Percentiles rank a stretch among this genome's conserved stretches.
Evolutionary conservation across 805 yeast species (phyloP).

Genomic region (Wickerhamomyces chaumierensis): DNA sequence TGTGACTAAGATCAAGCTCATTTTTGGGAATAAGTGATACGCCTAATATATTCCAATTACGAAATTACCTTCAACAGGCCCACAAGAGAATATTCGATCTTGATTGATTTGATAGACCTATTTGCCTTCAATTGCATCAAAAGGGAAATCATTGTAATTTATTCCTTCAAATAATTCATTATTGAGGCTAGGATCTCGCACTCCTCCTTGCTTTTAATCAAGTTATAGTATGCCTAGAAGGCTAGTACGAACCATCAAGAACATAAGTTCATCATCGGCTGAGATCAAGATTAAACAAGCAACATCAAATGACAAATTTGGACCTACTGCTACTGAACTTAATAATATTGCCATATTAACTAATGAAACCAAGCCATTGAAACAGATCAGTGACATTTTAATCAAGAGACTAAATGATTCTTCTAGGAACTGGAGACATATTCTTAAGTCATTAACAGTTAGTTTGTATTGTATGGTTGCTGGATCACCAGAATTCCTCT

Average conservation of each 20-base stretch:
- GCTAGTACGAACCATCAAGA: slow-evolving; percentile 21
- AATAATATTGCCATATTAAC: slow-evolving; percentile 40
- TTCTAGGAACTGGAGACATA: slow-evolving; percentile 24
- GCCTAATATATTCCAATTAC: too few species aligned
- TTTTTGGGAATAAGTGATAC: too few species aligned
- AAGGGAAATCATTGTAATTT: too few species aligned
- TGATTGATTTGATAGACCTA: too few species aligned
- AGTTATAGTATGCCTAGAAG: slow-evolving; percentile 13
- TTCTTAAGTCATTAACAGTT: slow-evolving; percentile 42
- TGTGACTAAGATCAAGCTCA: too few species aligned
- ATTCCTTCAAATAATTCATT: too few species aligned
- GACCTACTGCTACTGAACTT: slow-evolving; percentile 46
- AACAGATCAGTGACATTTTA: slow-evolving; percentile 28
- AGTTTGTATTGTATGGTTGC: slow-evolving; percentile 39
- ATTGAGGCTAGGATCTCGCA: too few species aligned
- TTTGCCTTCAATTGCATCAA: too few species aligned
- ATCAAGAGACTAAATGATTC: slow-evolving; percentile 27
- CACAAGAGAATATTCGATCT: too few species aligned
- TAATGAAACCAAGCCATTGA: slow-evolving; percentile 25
- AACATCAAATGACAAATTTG: slow-evolving; percentile 40
- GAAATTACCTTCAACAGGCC: too few species aligned
- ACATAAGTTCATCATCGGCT: slow-evolving; percentile 18
- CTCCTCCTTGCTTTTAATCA: neutral
- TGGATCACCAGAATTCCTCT: slow-evolving; percentile 39
- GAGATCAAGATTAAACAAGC: slow-evolving; percentile 31